A percentile compares a stretch with the other conserved stretches of the same genome.
phyloP scores from a whole-genome alignment of 257 asterid species.

The Cruciata laevipes region DNA sequence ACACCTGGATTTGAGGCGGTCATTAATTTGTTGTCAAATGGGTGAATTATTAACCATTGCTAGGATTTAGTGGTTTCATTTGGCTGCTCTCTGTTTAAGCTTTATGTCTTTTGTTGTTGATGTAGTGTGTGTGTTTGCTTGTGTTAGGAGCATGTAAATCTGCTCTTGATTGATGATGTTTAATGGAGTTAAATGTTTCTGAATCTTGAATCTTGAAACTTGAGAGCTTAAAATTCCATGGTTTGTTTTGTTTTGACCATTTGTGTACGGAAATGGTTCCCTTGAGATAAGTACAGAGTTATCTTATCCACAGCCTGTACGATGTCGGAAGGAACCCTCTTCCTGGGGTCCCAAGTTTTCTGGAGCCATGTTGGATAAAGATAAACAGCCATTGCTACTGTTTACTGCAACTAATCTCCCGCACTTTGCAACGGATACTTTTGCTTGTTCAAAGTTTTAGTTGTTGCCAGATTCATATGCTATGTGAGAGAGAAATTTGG shows the following conservation, averaged over 20 bases:
- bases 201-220: too few relatives aligned
- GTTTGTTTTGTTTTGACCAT: not conserved
- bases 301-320: conserved; percentile 2
- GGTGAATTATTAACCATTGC: conserved; percentile 12
- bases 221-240: not conserved
- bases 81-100: not conserved
- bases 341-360: conserved; percentile 3
- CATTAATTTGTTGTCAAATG: not conserved
- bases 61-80: conserved; percentile 5
- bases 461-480: too few relatives aligned
- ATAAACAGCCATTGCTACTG: not conserved
- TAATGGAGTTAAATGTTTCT: conserved; percentile 14
- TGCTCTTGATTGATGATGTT: conserved; percentile 13
- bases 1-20: not conserved
- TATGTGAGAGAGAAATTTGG: too few relatives aligned
- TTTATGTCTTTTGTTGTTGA: not conserved
- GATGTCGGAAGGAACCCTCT: conserved; percentile 4
- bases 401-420: not conserved
- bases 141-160: conserved; percentile 26
- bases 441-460: not conserved
- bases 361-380: conserved; percentile 7
- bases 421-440: conserved; percentile 4
- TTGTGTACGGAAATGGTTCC: not conserved
- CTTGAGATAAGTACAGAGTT: not conserved
- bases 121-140: not conserved